These are phyloP conservation scores for Helenozyma baotianmanensis DNA, from an alignment of 805 yeast genomes.

Conservation along the genomic window DNA sequence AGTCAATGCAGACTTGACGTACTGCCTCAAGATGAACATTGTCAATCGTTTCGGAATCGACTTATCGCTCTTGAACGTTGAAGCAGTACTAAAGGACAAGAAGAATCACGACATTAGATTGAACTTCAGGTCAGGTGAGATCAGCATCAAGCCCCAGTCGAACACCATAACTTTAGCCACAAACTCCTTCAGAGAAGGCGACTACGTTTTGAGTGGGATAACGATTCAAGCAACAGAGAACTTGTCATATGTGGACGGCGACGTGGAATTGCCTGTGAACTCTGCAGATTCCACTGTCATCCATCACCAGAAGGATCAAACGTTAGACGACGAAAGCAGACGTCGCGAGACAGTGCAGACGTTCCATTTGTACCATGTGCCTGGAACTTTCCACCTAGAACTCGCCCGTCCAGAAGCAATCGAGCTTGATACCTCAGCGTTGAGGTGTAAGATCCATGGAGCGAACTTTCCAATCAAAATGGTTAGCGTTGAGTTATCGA, in stretches of 20 bases:
- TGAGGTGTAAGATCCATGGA: no score
- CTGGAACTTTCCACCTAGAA: no score
- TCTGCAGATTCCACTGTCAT: constrained; percentile 9
- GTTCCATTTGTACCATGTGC: no score
- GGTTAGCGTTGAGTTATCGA: constrained; percentile 1
- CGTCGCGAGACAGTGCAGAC: no score
- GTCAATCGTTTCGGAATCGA: constrained; percentile 24
- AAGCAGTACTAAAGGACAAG: constrained; percentile 20
- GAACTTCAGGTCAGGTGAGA: constrained; percentile 7
- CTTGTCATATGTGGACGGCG: constrained; percentile 1
- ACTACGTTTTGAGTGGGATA: background rate
- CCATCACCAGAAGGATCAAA: background rate
- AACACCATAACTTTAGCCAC: background rate
- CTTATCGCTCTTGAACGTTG: constrained; percentile 19
- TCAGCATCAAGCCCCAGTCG: constrained; percentile 4
- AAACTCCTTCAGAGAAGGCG: background rate
- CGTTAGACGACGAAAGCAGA: no score
- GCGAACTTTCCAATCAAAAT: no score
- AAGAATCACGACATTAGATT: constrained; percentile 3
- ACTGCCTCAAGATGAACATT: constrained; percentile 32
- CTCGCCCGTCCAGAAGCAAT: no score
- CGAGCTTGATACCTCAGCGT: no score
- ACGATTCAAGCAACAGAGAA: constrained; percentile 7
- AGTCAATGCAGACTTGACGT: constrained; percentile 20
- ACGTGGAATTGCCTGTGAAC: background rate